Conservation (phyloP, 2,329 filamentous ascomycete genomes). For the Scedosporium boydii region DNA sequence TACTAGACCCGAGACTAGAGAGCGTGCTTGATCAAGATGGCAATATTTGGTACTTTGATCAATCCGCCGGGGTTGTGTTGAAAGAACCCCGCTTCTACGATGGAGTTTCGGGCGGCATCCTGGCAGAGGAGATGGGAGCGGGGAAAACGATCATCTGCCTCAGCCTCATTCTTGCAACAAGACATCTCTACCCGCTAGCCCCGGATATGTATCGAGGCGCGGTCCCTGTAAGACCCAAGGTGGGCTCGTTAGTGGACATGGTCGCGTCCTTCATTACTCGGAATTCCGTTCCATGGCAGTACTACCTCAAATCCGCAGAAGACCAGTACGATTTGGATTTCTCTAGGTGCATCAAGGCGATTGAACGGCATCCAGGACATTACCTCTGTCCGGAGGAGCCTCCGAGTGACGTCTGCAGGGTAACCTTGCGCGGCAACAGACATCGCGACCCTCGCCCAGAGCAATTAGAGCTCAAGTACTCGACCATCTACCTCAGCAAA, state of each 20-base stretch:
- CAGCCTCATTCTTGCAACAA: conserved; percentile 66
- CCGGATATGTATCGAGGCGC: conserved; percentile 49
- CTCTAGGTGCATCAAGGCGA: conserved; percentile 41
- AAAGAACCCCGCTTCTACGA: conserved; percentile 66
- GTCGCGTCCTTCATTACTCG: conserved; percentile 60
- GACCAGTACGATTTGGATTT: conserved; percentile 38
- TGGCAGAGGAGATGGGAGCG: conserved; percentile 71
- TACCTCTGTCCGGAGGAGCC: conserved; percentile 42
- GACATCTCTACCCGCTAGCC: conserved; percentile 54
- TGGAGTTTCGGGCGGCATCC: conserved; percentile 62
- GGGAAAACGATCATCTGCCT: conserved; percentile 89
- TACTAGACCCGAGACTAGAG: conserved; percentile 66
- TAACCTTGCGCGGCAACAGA: background rate
- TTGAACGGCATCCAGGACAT: conserved; percentile 47
- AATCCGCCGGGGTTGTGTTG: conserved; percentile 51
- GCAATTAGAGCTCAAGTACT: background rate
- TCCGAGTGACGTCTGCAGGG: conserved; percentile 21
- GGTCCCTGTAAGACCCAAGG: conserved; percentile 28
- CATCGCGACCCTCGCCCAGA: background rate
- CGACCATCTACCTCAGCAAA: conserved; percentile 52
- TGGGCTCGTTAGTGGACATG: conserved; percentile 65
- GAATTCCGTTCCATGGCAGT: conserved; percentile 60
- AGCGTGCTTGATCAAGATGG: conserved; percentile 50
- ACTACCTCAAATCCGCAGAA: conserved; percentile 45
- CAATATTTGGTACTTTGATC: conserved; percentile 59